Evolutionary conservation across 306 rosid genomes (phyloP).

Genomic region (Lagenaria siceraria): DNA sequence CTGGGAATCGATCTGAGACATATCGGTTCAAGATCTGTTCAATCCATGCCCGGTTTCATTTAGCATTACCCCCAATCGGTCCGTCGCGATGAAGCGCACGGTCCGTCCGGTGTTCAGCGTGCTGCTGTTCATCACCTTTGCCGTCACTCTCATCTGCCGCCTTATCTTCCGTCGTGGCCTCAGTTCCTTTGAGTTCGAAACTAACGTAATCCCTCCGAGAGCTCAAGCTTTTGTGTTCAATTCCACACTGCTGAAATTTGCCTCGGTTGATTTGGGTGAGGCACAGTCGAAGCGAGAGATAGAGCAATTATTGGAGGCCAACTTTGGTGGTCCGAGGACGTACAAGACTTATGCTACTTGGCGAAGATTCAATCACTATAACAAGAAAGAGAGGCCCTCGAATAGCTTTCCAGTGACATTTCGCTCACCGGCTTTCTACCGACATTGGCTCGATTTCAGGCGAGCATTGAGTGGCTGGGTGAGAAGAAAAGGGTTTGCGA

Average conservation of each 20-base stretch:
- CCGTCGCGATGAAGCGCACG: slow-evolving; percentile 57
- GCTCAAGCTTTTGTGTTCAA: slow-evolving; percentile 34
- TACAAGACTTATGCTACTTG: slow-evolving; percentile 58
- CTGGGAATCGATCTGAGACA: slow-evolving; percentile 41
- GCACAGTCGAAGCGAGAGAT: slow-evolving; percentile 43
- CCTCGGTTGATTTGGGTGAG: slow-evolving; percentile 47
- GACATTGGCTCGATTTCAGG: slow-evolving; percentile 75
- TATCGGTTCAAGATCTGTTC: slow-evolving; percentile 25
- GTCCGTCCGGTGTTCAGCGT: slow-evolving; percentile 55
- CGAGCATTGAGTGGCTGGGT: slow-evolving; percentile 52
- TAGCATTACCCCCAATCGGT: slow-evolving; percentile 21
- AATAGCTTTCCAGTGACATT: slow-evolving; percentile 26
- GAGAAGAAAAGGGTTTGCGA: slow-evolving; percentile 45
- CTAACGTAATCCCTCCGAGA: slow-evolving; percentile 11
- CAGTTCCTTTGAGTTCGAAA: slow-evolving; percentile 36
- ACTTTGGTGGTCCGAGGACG: slow-evolving; percentile 53
- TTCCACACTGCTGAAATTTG: slow-evolving; percentile 54
- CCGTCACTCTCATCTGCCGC: slow-evolving; percentile 46
- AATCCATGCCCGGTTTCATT: slow-evolving; percentile 24
- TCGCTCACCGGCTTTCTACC: slow-evolving; percentile 66
- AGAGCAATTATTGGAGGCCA: slow-evolving; percentile 63
- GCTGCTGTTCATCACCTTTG: slow-evolving; percentile 40
- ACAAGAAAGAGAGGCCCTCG: slow-evolving; percentile 21
- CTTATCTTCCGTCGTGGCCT: slow-evolving; percentile 31
- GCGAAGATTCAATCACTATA: slow-evolving; percentile 57